Base-by-base conservation (phyloP, 306 rosid species). In the Glycyrrhiza uralensis region DNA sequence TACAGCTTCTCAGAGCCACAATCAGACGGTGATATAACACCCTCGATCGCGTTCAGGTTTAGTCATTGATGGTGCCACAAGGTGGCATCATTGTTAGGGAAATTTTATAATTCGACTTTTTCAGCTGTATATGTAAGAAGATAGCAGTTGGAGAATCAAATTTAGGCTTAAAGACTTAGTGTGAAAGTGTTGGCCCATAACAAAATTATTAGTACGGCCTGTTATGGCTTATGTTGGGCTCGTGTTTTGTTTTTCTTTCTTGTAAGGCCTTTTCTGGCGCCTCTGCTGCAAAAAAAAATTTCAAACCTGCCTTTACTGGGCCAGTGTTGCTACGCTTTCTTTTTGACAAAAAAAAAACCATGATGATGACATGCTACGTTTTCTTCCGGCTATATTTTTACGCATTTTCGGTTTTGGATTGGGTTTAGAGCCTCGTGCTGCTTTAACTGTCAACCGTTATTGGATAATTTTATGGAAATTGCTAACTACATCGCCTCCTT, bases 1-100 rank as follows among this genome's bases (percentile, higher is more conserved):
- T 80, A 59, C 58, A 42, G 44, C 76, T 76, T 74, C 68, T 77
- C 85, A 7, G 85, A 76, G 22, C 71, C 89, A 22, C 90, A 82
- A 20, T 76, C 92, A 0, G 85, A 83, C 19, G 78, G 76, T 36
- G 85, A 82, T 38, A 73, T 83, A 54, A 63, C 77, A 0, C 71
- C 94, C 6, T 76, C 86, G 61, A 13, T 78, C 86, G 20, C 66
- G 61, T 57, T 79, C 83, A 18, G 57, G 57, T 58, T 33, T 76
- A 36, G 32, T 76, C 26, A 47, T 72, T 23, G 22, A 56, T 39
- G 75, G 55, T 32, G 22, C 7, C 2, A 10, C 41, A 26, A 78
- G 76, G 58, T 81, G 80, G 81, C n/a, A 17, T 22, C n/a, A n/a
- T n/a, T n/a, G n/a, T n/a, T 83, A 65, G 66, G 2, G 6, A 67